A percentile compares a stretch with the other conserved stretches of the same genome.
These are phyloP conservation scores for Penicillium thymicola DNA, from an alignment of 2,329 filamentous ascomycete genomes.

Conservation along the genomic window DNA sequence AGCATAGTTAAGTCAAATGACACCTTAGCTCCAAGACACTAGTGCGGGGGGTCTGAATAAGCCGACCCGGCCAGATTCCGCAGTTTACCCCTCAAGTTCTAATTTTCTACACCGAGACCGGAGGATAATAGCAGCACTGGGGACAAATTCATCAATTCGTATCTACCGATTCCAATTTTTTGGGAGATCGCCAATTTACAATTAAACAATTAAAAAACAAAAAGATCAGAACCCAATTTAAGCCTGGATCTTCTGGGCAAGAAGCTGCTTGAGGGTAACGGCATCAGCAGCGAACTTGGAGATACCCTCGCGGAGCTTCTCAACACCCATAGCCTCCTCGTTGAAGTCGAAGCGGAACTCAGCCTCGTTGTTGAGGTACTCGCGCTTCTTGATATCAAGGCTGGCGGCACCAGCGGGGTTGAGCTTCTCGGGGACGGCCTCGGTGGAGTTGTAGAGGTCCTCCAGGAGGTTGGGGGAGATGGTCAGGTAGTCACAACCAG, in stretches of 20 bases:
- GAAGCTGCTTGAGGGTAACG: constrained; percentile 85
- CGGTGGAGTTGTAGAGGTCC: constrained; percentile 82
- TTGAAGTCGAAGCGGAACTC: constrained; percentile 99
- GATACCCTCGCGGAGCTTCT: constrained; percentile 99
- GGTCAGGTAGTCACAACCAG: constrained; percentile 97
- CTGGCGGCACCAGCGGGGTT: constrained; percentile 62
- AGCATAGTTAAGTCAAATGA: neutral
- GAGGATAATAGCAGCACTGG: constrained; percentile 1
- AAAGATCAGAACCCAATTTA: constrained; percentile 20
- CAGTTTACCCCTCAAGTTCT: constrained; percentile 5
- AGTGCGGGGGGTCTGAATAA: constrained; percentile 25
- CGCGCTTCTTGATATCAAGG: constrained; percentile 80
- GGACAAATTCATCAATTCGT: constrained; percentile 27
- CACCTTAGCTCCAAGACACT: neutral
- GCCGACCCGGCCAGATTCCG: constrained; percentile 20
- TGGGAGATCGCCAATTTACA: constrained; percentile 28
- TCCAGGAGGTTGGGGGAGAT: constrained; percentile 97
- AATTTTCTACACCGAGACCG: neutral
- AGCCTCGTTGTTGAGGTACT: constrained; percentile 85
- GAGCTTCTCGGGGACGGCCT: constrained; percentile 87
- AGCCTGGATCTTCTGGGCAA: constrained; percentile 76
- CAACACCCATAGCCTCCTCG: constrained; percentile 98
- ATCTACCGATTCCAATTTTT: constrained; percentile 27
- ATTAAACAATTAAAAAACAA: constrained; percentile 9
- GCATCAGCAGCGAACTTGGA: constrained; percentile 98